Evolutionary conservation across 1,139 yeast species (phyloP).

Genomic region (Eremothecium coryli): DNA sequence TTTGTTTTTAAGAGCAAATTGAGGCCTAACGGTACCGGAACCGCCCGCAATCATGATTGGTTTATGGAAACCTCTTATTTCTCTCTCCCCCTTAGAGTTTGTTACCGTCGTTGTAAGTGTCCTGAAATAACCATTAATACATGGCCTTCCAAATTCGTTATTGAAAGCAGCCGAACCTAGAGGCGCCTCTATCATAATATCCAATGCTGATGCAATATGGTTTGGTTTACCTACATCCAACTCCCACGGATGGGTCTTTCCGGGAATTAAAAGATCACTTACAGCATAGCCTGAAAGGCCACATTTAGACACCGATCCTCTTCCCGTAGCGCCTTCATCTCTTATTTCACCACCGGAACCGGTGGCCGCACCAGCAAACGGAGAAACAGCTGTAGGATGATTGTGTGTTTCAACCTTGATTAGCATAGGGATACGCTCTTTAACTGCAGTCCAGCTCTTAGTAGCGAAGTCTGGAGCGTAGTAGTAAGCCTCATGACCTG

Average conservation of each 20-base stretch:
- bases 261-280: constrained; percentile 83
- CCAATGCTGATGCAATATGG: constrained; percentile 88
- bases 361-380: constrained; percentile 98
- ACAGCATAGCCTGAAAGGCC: constrained; percentile 93
- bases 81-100: constrained; percentile 53
- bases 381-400: constrained; percentile 98
- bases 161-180: constrained; percentile 97
- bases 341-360: constrained; percentile 99
- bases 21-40: constrained; percentile 92
- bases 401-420: constrained; percentile 98
- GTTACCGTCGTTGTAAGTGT: constrained; percentile 75
- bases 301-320: constrained; percentile 95
- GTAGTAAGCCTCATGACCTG: constrained; percentile 58
- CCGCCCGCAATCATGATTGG: constrained; percentile 99
- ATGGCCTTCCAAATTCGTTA: constrained; percentile 98
- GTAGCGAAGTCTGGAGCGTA: constrained; percentile 70
- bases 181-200: constrained; percentile 96
- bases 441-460: constrained; percentile 62
- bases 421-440: constrained; percentile 78
- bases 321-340: constrained; percentile 99
- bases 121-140: constrained; percentile 93
- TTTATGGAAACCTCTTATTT: constrained; percentile 93
- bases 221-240: constrained; percentile 71
- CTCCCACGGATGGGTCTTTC: constrained; percentile 91
- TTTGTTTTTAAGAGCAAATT: constrained; percentile 77